These are phyloP conservation scores for Areca catechu DNA, from an alignment of 176 grass and related monocot genomes.

Conservation along the genomic window DNA sequence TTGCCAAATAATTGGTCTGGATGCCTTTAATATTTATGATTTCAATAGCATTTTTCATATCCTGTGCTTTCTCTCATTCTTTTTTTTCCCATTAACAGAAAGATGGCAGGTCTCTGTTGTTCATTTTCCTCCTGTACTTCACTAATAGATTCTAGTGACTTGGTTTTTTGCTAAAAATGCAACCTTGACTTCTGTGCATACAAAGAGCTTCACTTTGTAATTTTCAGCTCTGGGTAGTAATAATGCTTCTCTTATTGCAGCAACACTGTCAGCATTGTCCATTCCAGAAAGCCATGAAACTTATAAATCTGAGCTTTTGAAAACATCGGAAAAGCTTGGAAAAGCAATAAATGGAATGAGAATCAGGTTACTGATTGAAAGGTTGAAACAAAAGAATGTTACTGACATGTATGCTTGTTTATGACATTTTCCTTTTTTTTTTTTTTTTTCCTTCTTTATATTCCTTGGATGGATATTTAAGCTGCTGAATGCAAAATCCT, in stretches of 20 bases:
- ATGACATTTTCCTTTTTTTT: neutral
- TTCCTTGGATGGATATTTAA: slow-evolving; percentile 7
- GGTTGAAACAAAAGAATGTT: slow-evolving; percentile 34
- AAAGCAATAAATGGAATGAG: slow-evolving; percentile 56
- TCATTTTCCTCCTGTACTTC: too few relatives aligned
- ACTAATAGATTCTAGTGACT: too few relatives aligned
- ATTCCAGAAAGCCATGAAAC: slow-evolving; percentile 18
- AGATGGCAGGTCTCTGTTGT: too few relatives aligned
- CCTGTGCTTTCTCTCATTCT: too few relatives aligned
- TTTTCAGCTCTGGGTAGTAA: too few relatives aligned
- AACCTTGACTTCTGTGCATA: too few relatives aligned
- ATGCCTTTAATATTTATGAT: too few relatives aligned
- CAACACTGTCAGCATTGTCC: slow-evolving; percentile 39
- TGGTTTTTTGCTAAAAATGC: too few relatives aligned
- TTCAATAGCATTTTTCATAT: too few relatives aligned
- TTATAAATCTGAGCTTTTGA: slow-evolving; percentile 29
- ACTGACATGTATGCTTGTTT: slow-evolving; percentile 37
- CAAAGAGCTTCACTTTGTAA: too few relatives aligned
- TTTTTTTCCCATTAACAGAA: too few relatives aligned
- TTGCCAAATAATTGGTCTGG: too few relatives aligned
- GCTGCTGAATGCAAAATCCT: slow-evolving; percentile 17
- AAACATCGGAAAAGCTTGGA: slow-evolving; percentile 35
- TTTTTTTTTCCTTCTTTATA: neutral
- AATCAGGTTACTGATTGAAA: slow-evolving; percentile 59
- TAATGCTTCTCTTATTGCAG: slow-evolving; percentile 19